Evolutionary conservation across 495 filamentous ascomycete species (phyloP).

Genomic region (Emericellopsis terricola): DNA sequence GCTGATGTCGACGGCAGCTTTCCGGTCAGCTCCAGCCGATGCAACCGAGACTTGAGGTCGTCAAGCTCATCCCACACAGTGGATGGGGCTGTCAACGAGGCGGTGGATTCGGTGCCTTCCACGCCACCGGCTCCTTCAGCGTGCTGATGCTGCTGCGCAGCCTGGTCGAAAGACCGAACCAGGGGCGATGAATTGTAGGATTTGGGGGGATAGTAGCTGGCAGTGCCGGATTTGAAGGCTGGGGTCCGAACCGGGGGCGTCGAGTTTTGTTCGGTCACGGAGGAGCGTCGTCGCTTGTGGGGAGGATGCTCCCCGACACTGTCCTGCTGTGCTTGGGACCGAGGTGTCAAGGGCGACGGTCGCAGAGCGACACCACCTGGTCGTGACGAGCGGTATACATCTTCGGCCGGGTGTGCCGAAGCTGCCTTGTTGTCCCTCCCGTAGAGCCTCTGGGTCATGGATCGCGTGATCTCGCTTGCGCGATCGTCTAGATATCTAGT

Average conservation of each 20-base stretch:
- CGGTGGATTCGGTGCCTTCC: slow-evolving; percentile 61
- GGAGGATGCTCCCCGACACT: slow-evolving; percentile 17
- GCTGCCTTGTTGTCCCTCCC: slow-evolving; percentile 9
- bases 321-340: slow-evolving; percentile 22
- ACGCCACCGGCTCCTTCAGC: slow-evolving; percentile 16
- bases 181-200: slow-evolving; percentile 38
- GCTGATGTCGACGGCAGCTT: slow-evolving; percentile 67
- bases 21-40: slow-evolving; percentile 78
- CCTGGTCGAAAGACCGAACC: slow-evolving; percentile 25
- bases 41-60: slow-evolving; percentile 85
- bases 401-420: slow-evolving; percentile 8
- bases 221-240: slow-evolving; percentile 10
- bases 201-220: slow-evolving; percentile 10
- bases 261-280: slow-evolving; percentile 18
- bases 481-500: slow-evolving; percentile 8
- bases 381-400: slow-evolving; percentile 6
- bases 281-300: slow-evolving; percentile 18
- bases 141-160: slow-evolving; percentile 12
- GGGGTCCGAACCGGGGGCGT: slow-evolving; percentile 14
- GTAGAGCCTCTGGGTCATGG: slow-evolving; percentile 7
- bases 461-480: slow-evolving; percentile 7
- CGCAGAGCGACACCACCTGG: slow-evolving; percentile 8
- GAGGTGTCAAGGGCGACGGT: slow-evolving; percentile 24
- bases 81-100: slow-evolving; percentile 74
- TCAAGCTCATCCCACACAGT: slow-evolving; percentile 97